Evolutionary conservation across 2,329 filamentous ascomycete species (phyloP).

Genomic region (Pseudocercospora pini-densiflorae): DNA sequence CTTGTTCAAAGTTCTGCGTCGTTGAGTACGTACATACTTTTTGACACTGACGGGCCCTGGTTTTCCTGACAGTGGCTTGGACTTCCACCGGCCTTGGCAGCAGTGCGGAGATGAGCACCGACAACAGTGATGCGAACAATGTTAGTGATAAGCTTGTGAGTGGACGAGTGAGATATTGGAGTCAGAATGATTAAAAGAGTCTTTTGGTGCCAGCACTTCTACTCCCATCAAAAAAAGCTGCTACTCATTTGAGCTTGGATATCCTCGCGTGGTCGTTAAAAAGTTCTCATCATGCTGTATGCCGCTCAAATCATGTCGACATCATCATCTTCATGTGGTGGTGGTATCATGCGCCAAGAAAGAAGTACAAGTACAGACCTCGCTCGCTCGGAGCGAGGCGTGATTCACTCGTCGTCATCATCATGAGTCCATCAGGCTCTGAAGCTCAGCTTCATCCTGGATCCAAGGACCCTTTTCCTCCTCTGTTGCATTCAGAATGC

Average conservation of each 20-base stretch:
- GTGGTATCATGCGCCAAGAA: conserved; percentile 8
- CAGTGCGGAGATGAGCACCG: too few species aligned
- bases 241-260: conserved; percentile 4
- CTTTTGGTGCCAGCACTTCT: conserved; percentile 1
- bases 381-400: conserved; percentile 5
- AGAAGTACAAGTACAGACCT: conserved; percentile 14
- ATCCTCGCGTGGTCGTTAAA: not conserved
- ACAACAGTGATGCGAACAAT: too few species aligned
- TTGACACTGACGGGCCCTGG: too few species aligned
- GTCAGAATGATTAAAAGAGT: not conserved
- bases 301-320: conserved; percentile 11
- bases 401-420: not conserved
- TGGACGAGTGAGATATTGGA: too few species aligned
- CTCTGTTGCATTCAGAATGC: conserved; percentile 75
- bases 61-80: too few species aligned
- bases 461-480: conserved; percentile 89
- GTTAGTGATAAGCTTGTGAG: too few species aligned
- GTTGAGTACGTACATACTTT: too few species aligned
- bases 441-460: conserved; percentile 66
- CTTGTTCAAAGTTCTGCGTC: too few species aligned
- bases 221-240: not conserved
- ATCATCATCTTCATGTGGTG: not conserved
- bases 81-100: too few species aligned
- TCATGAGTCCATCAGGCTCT: conserved; percentile 57
- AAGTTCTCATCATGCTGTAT: conserved; percentile 12